Evolutionary conservation across 768 basidiomycete species (phyloP).

Genomic region (Artomyces pyxidatus): DNA sequence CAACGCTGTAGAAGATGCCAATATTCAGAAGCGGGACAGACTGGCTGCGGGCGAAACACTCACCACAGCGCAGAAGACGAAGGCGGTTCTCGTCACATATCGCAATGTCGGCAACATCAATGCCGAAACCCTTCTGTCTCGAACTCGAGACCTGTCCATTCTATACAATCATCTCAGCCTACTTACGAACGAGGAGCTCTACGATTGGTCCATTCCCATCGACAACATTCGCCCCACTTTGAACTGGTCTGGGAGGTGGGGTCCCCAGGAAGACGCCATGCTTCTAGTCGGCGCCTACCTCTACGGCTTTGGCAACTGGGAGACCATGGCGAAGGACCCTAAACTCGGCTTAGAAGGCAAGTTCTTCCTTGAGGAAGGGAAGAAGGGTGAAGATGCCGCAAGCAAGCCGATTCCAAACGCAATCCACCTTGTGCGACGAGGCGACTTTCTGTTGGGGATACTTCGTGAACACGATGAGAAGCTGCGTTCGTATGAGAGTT

Average conservation of each 20-base stretch:
- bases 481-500: constrained; percentile 80
- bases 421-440: constrained; percentile 94
- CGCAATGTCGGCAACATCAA: constrained; percentile 90
- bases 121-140: constrained; percentile 91
- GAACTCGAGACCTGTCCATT: constrained; percentile 82
- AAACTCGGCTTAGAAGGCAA: constrained; percentile 81
- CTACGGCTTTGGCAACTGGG: constrained; percentile 97
- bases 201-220: constrained; percentile 82
- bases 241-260: constrained; percentile 97
- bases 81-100: constrained; percentile 90
- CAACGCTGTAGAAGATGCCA: constrained; percentile 77
- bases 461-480: constrained; percentile 87
- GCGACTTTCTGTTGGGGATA: constrained; percentile 84
- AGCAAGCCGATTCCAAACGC: constrained; percentile 92
- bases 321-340: constrained; percentile 84
- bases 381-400: constrained; percentile 82
- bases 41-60: constrained; percentile 80
- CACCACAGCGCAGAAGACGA: constrained; percentile 92
- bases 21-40: constrained; percentile 68
- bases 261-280: constrained; percentile 86
- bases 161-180: constrained; percentile 72
- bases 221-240: constrained; percentile 91
- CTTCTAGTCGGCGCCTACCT: constrained; percentile 88
- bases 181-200: constrained; percentile 54
- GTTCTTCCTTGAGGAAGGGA: constrained; percentile 97